phyloP scores from a whole-genome alignment of 164 flowering plant species.

The Buxus sempervirens region DNA sequence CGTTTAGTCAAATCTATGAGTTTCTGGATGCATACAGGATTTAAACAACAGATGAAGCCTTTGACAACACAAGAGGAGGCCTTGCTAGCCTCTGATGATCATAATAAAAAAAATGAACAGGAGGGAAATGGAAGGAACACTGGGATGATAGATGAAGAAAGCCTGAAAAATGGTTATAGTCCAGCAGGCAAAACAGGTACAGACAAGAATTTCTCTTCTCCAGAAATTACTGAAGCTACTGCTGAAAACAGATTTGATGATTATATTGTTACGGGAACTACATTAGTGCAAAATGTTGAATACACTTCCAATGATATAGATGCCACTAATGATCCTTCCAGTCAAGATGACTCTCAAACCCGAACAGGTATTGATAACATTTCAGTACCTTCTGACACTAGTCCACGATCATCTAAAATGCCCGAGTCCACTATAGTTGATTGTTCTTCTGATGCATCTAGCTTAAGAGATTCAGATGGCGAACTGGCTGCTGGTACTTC shows the following conservation, averaged over 20 bases:
- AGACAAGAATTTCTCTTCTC: conserved; percentile 38
- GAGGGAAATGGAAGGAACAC: conserved; percentile 14
- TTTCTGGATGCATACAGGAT: conserved; percentile 36
- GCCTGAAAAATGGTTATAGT: conserved; percentile 20
- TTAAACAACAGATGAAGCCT: conserved; percentile 51
- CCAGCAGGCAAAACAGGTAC: conserved; percentile 43
- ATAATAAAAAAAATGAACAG: conserved; percentile 25
- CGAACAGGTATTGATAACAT: conserved; percentile 30
- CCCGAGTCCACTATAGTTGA: conserved; percentile 23
- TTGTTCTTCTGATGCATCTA: conserved; percentile 27
- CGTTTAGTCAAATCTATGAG: neutral
- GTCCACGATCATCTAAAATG: conserved; percentile 19
- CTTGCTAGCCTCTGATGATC: conserved; percentile 30
- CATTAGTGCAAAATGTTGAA: conserved; percentile 20
- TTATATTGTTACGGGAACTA: conserved; percentile 19
- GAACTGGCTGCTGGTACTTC: conserved; percentile 16
- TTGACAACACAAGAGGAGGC: conserved; percentile 53
- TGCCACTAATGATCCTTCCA: conserved; percentile 16
- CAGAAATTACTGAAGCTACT: conserved; percentile 32
- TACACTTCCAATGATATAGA: conserved; percentile 26
- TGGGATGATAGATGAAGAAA: conserved; percentile 18
- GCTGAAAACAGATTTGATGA: conserved; percentile 34
- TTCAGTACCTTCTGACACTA: conserved; percentile 26
- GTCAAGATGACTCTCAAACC: conserved; percentile 35
- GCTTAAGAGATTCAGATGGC: conserved; percentile 23